Conservation (phyloP, 495 filamentous ascomycete species). For the Penicillium canariense region DNA sequence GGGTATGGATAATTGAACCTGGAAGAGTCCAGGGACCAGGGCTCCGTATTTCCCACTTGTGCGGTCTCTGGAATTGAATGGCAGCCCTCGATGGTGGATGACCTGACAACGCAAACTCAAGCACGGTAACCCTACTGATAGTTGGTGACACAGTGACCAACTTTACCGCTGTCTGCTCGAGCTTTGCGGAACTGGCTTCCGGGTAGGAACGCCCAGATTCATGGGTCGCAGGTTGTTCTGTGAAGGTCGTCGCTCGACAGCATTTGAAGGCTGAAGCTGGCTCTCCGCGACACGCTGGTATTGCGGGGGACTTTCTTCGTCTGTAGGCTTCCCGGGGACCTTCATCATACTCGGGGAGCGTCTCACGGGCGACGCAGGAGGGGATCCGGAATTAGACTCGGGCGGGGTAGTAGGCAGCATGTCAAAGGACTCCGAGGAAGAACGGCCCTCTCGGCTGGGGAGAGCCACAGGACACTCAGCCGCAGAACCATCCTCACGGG, state of each 20-base stretch:
- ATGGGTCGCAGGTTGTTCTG: slow-evolving; percentile 29
- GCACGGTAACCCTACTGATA: too few relatives aligned
- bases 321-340: slow-evolving; percentile 26
- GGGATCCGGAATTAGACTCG: slow-evolving; percentile 39
- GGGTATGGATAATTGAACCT: neutral
- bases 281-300: slow-evolving; percentile 35
- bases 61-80: too few relatives aligned
- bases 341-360: slow-evolving; percentile 43
- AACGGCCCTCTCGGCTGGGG: slow-evolving; percentile 26
- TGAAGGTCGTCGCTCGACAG: slow-evolving; percentile 21
- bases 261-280: slow-evolving; percentile 11
- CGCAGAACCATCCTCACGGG: slow-evolving; percentile 24
- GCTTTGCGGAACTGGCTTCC: slow-evolving; percentile 43
- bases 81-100: too few relatives aligned
- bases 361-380: slow-evolving; percentile 32
- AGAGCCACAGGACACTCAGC: slow-evolving; percentile 20
- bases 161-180: slow-evolving; percentile 10
- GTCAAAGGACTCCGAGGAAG: slow-evolving; percentile 47
- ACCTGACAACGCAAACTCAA: too few relatives aligned
- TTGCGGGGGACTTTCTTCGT: slow-evolving; percentile 40
- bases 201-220: slow-evolving; percentile 41
- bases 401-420: slow-evolving; percentile 47
- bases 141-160: neutral
- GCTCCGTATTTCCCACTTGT: too few relatives aligned
- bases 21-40: too few relatives aligned